phyloP scores from a whole-genome alignment of 78 protist genomes.

The Dictyostelium firmibasis region DNA sequence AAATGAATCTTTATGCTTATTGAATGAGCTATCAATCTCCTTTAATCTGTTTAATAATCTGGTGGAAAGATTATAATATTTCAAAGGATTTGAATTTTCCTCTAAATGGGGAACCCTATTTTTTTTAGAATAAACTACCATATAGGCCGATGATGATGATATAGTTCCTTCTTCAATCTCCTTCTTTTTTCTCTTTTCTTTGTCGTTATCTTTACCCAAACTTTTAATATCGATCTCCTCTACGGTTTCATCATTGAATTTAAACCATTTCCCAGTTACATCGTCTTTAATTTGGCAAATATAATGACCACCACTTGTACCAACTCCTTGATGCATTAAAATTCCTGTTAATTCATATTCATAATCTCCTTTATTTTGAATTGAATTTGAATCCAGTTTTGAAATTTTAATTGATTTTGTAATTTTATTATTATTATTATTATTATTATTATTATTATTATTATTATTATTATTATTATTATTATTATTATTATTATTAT shows the following conservation, averaged over 20 bases:
- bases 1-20: neutral
- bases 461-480: neutral
- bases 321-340: constrained; percentile 49
- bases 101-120: neutral
- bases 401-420: neutral
- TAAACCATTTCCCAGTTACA: constrained; percentile 39
- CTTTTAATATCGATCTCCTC: neutral
- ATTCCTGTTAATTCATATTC: constrained; percentile 50
- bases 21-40: neutral
- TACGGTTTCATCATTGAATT: constrained; percentile 52
- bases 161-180: constrained; percentile 32
- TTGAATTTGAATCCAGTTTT: neutral
- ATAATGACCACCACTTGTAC: constrained; percentile 59
- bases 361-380: neutral
- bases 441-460: neutral
- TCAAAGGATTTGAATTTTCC: neutral
- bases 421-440: neutral
- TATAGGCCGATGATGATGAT: constrained; percentile 30
- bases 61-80: neutral
- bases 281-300: constrained; percentile 50
- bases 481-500: neutral
- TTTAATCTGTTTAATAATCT: neutral
- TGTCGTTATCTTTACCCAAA: constrained; percentile 7
- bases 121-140: constrained; percentile 28
- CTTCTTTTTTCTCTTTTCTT: constrained; percentile 8